Conservation (phyloP, 108 stramenopile genomes). For the Cyclotella atomus region DNA sequence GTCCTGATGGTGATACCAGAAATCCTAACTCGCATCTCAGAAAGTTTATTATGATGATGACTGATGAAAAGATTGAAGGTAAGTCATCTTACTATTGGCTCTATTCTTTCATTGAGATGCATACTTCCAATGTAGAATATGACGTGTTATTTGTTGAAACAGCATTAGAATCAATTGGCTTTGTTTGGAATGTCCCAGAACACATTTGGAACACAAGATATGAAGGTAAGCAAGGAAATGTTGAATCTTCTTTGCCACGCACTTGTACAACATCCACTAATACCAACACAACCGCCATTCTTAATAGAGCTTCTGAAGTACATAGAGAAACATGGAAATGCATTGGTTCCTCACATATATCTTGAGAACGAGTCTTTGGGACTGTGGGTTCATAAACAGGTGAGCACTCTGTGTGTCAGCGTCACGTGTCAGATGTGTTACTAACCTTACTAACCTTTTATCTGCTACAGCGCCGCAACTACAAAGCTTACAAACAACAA, state of each 20-base stretch:
- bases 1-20: background rate
- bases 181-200: conserved; percentile 34
- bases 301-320: conserved; percentile 39
- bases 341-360: conserved; percentile 47
- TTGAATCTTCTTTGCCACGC: too few relatives aligned
- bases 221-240: background rate
- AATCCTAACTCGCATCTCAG: background rate
- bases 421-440: too few relatives aligned
- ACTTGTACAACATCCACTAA: too few relatives aligned
- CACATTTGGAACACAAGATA: conserved; percentile 22
- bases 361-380: conserved; percentile 44
- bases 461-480: conserved; percentile 41
- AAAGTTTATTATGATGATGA: conserved; percentile 6
- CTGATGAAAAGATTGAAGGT: conserved; percentile 24
- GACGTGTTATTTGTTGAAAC: background rate
- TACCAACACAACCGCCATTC: background rate
- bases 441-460: too few relatives aligned
- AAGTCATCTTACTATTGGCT: background rate
- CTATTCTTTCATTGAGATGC: background rate
- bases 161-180: conserved; percentile 37
- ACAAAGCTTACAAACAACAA: conserved; percentile 22
- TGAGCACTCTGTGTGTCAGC: too few relatives aligned
- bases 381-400: conserved; percentile 58
- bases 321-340: conserved; percentile 46
- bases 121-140: background rate